A percentile compares a stretch with the other conserved stretches of the same genome.
Conservation (phyloP, 2,329 filamentous ascomycete genomes). For the Passalora sequoiae region DNA sequence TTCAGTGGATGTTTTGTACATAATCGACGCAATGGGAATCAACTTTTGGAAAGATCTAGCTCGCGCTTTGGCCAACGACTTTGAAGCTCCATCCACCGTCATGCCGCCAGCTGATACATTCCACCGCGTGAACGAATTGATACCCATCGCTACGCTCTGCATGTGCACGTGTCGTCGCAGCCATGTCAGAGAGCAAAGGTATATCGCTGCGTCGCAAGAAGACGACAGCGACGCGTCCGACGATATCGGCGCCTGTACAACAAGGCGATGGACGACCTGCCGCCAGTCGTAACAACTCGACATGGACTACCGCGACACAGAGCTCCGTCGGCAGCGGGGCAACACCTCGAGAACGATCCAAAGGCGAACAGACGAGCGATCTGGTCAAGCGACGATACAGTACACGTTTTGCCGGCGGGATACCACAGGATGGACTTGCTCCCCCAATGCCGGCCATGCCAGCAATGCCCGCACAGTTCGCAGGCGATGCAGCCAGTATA, state of each 20-base stretch:
- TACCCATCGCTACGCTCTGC: no score
- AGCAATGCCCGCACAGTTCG: conserved; percentile 55
- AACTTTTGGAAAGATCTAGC: not conserved
- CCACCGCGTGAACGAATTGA: no score
- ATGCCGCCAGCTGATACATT: not conserved
- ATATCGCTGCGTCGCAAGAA: conserved; percentile 60
- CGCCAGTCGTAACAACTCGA: conserved; percentile 21
- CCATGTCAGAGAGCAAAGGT: conserved; percentile 48
- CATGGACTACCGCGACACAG: conserved; percentile 20
- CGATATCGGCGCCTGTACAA: conserved; percentile 55
- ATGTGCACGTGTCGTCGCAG: no score
- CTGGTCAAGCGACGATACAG: conserved; percentile 93
- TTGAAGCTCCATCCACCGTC: no score
- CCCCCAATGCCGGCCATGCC: conserved; percentile 63
- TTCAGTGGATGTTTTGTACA: not conserved
- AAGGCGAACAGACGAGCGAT: conserved; percentile 59
- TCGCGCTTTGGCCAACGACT: no score
- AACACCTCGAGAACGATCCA: conserved; percentile 39
- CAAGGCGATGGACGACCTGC: conserved; percentile 11
- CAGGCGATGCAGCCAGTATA: conserved; percentile 16
- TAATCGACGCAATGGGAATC: no score
- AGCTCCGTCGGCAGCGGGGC: conserved; percentile 17
- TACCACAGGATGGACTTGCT: conserved; percentile 57
- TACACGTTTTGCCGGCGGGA: conserved; percentile 68
- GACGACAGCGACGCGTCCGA: conserved; percentile 48